Percentiles rank a stretch among this genome's conserved stretches.
These are phyloP conservation scores for Posidonia oceanica DNA, from an alignment of 116 monocot species.

Conservation along the genomic window DNA sequence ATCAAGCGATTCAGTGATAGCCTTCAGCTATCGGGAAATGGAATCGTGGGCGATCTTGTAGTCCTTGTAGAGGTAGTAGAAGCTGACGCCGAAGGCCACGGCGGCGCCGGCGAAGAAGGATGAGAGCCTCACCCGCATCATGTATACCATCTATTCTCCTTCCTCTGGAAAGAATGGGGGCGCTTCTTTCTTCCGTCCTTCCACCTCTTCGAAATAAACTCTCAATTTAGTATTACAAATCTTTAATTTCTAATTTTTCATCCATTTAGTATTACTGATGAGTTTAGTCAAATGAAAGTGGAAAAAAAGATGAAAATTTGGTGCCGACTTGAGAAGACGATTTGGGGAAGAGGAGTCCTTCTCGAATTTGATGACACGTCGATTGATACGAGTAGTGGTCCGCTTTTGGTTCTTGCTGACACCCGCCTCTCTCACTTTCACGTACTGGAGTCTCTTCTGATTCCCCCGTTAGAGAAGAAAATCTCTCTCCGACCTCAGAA, in stretches of 20 bases:
- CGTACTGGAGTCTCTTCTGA: constrained; percentile 69
- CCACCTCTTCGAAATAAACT: no score
- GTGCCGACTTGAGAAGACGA: background rate
- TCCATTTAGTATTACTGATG: no score
- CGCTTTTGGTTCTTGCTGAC: constrained; percentile 20
- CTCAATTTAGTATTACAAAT: no score
- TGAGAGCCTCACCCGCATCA: constrained; percentile 28
- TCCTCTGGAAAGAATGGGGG: no score
- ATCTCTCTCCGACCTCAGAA: constrained; percentile 28
- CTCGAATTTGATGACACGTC: constrained; percentile 35
- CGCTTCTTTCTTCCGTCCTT: no score
- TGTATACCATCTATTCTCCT: no score
- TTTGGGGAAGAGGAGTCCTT: constrained; percentile 25
- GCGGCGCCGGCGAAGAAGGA: constrained; percentile 63
- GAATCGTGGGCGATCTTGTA: constrained; percentile 33
- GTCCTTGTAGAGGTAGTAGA: constrained; percentile 44
- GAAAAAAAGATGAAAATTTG: background rate
- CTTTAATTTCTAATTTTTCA: no score
- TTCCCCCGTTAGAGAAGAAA: constrained; percentile 74
- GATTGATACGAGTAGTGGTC: constrained; percentile 28
- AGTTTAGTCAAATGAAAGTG: no score
- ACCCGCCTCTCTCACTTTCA: constrained; percentile 44
- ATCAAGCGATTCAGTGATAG: no score
- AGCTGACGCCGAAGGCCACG: constrained; percentile 24
- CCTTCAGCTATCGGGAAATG: constrained; percentile 33